Evolutionary conservation across 2,329 filamentous ascomycete species (phyloP), one percentile per base, ranked within the genome.

Genomic region (Clonostachys rhizophaga): DNA sequence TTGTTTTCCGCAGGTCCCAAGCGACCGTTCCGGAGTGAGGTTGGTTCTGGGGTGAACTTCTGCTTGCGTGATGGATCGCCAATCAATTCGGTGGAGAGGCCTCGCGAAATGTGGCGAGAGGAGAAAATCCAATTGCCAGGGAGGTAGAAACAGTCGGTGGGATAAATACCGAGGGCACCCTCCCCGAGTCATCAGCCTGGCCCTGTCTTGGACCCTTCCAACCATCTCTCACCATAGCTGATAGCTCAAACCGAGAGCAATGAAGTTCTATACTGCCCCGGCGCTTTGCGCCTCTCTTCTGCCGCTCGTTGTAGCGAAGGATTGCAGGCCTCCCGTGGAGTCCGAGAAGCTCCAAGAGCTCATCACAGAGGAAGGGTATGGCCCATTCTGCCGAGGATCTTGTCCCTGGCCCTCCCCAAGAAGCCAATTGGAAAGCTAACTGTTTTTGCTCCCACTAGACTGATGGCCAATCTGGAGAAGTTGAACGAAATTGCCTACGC

Each of bases 401-500:
- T 30, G 24, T 6, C 9, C 8, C 24, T 30, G 3, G 6, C 40
- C 5, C 40, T 7, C 13, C 16, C 16, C 16, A 42, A 20, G 6
- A n/a, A n/a, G 40, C 12, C 12, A 17, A 24, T 42, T 14, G 16
- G 5, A n/a, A 42, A 42, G 16, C 40, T 17, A 42, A 33, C 53
- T 37, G 24, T 10, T 30, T 30, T 8, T 30, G 13, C 10, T 43
- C 11, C 24, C 9, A 24, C 50, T 35, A 74, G 71, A 39, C 58
- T 77, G 24, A 68, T 72, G 66, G 58, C 62, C 43, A 74, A 75
- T 49, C 65, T 77, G 17, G 58, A 68, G 48, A 61, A 62, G n/a
- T 65, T 78, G n/a, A 63, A 76, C 49, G 54, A 63, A 6, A 75
- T 77, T 42, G 74, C 72, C 35, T 65, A 65, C 43, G 66, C 64